phyloP scores from a whole-genome alignment of 306 rosid genomes.

The Datisca glomerata region DNA sequence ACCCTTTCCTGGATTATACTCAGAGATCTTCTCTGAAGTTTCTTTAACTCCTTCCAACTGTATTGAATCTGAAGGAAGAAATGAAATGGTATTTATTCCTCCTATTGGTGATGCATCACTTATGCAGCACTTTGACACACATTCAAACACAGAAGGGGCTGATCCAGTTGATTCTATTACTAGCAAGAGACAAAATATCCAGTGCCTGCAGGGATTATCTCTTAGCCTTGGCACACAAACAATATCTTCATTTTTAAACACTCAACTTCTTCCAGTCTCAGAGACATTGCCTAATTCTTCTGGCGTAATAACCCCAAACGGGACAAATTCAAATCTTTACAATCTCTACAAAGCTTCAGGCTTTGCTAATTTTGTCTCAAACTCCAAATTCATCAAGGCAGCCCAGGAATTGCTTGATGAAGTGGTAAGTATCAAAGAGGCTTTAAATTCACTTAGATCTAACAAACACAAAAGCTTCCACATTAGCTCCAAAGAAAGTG shows the following conservation, averaged over 20 bases:
- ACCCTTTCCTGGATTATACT: conserved; percentile 47
- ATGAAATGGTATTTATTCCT: conserved; percentile 54
- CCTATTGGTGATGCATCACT: conserved; percentile 17
- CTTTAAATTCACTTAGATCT: conserved; percentile 46
- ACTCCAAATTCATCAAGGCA: conserved; percentile 53
- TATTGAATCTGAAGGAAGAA: conserved; percentile 36
- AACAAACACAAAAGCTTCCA: conserved; percentile 34
- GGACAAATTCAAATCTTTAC: background rate
- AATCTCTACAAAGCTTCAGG: conserved; percentile 21
- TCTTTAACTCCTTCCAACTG: conserved; percentile 36
- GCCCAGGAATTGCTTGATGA: conserved; percentile 80
- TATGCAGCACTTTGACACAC: background rate
- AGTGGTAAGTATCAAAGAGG: conserved; percentile 57
- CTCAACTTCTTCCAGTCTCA: conserved; percentile 20
- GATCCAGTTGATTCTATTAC: conserved; percentile 25
- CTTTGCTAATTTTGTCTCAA: conserved; percentile 20
- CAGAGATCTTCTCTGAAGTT: conserved; percentile 32
- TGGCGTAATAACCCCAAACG: background rate
- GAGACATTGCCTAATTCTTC: conserved; percentile 16
- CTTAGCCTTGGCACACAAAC: conserved; percentile 69
- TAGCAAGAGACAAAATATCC: conserved; percentile 38
- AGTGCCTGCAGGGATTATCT: conserved; percentile 64
- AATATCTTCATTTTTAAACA: conserved; percentile 40
- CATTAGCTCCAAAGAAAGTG: conserved; percentile 38
- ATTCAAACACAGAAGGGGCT: background rate